Evolutionary conservation across 179 eudicot genomes (phyloP), one percentile per base, ranked within the genome.

Genomic region (Monotropa hypopitys): DNA sequence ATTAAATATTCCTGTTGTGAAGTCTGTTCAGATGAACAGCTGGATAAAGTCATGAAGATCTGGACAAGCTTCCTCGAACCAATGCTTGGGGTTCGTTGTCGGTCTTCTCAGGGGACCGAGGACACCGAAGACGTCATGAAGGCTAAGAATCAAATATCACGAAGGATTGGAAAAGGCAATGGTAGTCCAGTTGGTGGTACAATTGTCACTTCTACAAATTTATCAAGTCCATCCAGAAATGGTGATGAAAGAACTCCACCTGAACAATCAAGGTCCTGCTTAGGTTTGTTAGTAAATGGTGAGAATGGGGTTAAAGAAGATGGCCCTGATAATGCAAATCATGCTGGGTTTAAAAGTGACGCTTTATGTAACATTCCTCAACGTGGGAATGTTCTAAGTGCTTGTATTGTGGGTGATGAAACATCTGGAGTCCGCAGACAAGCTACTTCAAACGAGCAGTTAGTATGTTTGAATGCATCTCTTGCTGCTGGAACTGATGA

Each of bases 1-100:
- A 86, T 93, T 70, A 91, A 91, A 73, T 89, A 83, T 84, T 86
- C 97, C 20, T 90, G 91, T 76, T 89, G 86, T 80, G 94, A 92
- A 88, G 83, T 87, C 79, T 88, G 88, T 80, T 49, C 94, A 45
- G 85, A 87, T 82, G 97, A 93, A 76, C 94, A 89, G 78, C 70
- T 85, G 77, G 89, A 85, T 80, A 89, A 87, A 86, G 91, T 90
- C 54, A 83, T 88, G 92, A 89, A 86, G 84, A 86, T 93, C 23
- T 93, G 97, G 97, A 89, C 88, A 69, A 78, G 85, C 49, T 91
- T 93, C 69, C 76, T 91, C 54, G 97, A 92, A 84, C 89, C 88
- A 46, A 77, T 93, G 85, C 81, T 93, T 59, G 90, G 94, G 43
- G 80, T 88, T 73, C 86, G 85, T 45, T 75, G 80, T 73, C 89